Base-by-base conservation (phyloP, 2,329 filamentous ascomycete species). In the Emergomyces pasteurianus region DNA sequence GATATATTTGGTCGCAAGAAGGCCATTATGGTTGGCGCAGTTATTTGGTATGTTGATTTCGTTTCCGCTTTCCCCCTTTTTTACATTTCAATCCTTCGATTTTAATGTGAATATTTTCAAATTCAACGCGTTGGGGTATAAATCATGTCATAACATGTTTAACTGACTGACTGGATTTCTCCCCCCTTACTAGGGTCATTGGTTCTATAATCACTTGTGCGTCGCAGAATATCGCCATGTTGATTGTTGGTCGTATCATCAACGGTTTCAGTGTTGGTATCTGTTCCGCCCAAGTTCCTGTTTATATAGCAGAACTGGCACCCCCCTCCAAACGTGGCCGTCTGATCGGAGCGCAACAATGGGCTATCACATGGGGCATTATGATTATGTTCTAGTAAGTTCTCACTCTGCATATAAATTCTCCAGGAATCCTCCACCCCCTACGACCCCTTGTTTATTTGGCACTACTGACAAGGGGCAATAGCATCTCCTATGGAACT, bases 161-260 rank as follows among this genome's bases (percentile, higher is more conserved):
- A 43, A 16, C 54, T 57, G 38, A 57, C 54, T 0, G 16, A 2
- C 1, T n/a, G n/a, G n/a, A n/a, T n/a, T n/a, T 16, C 18, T 38
- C 2, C 2, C 3, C 18, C 21, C 9, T 14, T 54, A 74, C 63
- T 64, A 77, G 78, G 75, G 77, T 77, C 60, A 77, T 84, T 60
- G 82, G 82, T 31, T 80, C 74, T 62, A 81, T 83, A 61, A 81
- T 90, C 61, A 81, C 86, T 67, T 82, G 81, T 56, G 82, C 85
- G 1, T 72, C 86, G 1, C 81, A 86, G 67, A 84, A 85, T 68
- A 82, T 90, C 49, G 80, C 77, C 34, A 89, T 90, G 36, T 68
- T 77, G 42, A 71, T 74, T 12, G 74, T 65, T 9, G 76, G 75
- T 42, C 73, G 75, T 23, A 72, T 77, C 43, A 68, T 77, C 10